Evolutionary conservation across 2,329 filamentous ascomycete genomes (phyloP).

Genomic region (Diplodia intermedia): DNA sequence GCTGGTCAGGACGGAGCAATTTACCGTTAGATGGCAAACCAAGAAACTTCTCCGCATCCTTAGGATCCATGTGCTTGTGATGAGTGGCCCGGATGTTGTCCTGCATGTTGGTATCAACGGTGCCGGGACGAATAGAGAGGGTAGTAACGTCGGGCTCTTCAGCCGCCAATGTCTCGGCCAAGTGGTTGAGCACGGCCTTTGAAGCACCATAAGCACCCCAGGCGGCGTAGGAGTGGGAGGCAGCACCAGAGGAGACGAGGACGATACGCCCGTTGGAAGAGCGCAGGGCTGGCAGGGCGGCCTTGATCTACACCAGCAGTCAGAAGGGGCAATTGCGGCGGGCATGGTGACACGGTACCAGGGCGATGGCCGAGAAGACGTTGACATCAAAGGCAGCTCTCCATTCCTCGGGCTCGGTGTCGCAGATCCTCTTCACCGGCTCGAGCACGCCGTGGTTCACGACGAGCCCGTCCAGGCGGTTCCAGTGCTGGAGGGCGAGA

Average conservation of each 20-base stretch:
- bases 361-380: constrained; percentile 79
- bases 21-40: constrained; percentile 72
- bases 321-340: constrained; percentile 38
- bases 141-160: constrained; percentile 81
- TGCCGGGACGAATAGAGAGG: constrained; percentile 76
- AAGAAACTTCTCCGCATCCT: constrained; percentile 69
- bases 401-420: constrained; percentile 76
- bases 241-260: constrained; percentile 77
- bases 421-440: constrained; percentile 74
- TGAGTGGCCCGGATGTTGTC: constrained; percentile 78
- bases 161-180: constrained; percentile 72
- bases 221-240: constrained; percentile 65
- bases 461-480: constrained; percentile 78
- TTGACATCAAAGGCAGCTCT: constrained; percentile 79
- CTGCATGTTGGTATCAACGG: constrained; percentile 92
- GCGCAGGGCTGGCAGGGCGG: constrained; percentile 72
- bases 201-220: constrained; percentile 83
- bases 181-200: constrained; percentile 84
- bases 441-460: constrained; percentile 85
- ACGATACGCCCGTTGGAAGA: constrained; percentile 73
- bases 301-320: constrained; percentile 64
- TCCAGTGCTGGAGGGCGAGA: constrained; percentile 71
- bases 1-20: constrained; percentile 81
- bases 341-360: constrained; percentile 62
- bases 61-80: constrained; percentile 63